Evolutionary conservation across 169 alveolate species (phyloP).

Genomic region (Eimeria nieschulzi): DNA sequence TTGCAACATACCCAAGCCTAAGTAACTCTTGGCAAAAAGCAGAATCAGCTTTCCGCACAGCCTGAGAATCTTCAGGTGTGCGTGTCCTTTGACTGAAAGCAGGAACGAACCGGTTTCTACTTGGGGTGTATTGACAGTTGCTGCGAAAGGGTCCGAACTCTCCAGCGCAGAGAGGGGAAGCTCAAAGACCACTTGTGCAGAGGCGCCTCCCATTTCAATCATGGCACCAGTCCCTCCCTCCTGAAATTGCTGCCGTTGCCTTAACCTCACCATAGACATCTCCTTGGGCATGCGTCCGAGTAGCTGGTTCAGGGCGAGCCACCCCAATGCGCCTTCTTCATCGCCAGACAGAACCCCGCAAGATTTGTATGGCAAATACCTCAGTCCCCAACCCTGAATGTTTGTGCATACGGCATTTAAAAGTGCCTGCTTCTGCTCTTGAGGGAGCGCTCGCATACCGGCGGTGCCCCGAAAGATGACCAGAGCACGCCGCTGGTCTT

Average conservation of each 20-base stretch:
- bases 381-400: conserved; percentile 32
- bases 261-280: background rate
- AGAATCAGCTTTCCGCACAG: background rate
- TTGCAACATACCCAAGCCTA: conserved; percentile 30
- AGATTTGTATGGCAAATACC: background rate
- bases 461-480: conserved; percentile 71
- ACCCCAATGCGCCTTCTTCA: conserved; percentile 67
- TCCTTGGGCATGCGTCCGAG: conserved; percentile 8
- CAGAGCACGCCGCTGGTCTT: background rate
- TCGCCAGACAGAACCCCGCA: conserved; percentile 55
- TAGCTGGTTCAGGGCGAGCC: conserved; percentile 62
- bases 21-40: conserved; percentile 41
- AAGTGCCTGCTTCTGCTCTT: conserved; percentile 10
- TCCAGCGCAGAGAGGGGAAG: conserved; percentile 26
- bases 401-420: background rate
- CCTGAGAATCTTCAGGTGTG: background rate
- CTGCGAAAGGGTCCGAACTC: background rate
- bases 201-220: conserved; percentile 74
- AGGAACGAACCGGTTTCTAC: background rate
- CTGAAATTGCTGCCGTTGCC: background rate
- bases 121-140: background rate
- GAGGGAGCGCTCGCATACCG: conserved; percentile 51
- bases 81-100: background rate
- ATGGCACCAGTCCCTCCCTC: conserved; percentile 1
- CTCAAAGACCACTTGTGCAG: conserved; percentile 65